Evolutionary conservation across 2,329 filamentous ascomycete species (phyloP), one percentile per base, ranked within the genome.

Genomic region (Fusarium sp.): DNA sequence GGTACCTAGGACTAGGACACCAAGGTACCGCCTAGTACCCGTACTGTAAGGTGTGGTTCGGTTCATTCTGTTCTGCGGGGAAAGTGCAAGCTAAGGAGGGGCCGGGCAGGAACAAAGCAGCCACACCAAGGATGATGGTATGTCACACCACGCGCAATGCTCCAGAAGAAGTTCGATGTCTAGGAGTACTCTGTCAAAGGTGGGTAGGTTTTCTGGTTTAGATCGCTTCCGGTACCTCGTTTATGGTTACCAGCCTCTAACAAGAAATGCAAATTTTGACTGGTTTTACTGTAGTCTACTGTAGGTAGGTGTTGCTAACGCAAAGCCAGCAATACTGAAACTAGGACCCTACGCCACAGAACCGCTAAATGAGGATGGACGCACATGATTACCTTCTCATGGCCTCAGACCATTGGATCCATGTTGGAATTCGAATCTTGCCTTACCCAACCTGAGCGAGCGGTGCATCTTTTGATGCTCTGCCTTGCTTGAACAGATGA

Each of bases 41-140:
- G n/a, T n/a, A n/a, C 23, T 23, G 33, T 42, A 49, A 37, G 40
- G 37, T 37, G 57, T 60, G 54, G 53, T 30, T 30, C 30, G 10
- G 10, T 37, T 61, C 31, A 37, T 54, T 42, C 30, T 61, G 57
- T 52, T 63, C 54, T 71, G 72, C 72, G 71, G 72, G 72, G 72
- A 67, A 23, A 69, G 31, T 20, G 50, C 49, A 63, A 38, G 23
- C 49, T 18, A 46, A 52, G 31, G 61, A 62, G 50, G 65, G 62
- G 60, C 37, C 37, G 52, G 41, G 60, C 37, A 47, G 52, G 41
- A 45, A 45, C 38, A 54, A 57, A 65, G 34, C 54, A 62, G 44
- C 57, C 62, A 67, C 65, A 63, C 50, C 31, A 56, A 55, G 57
- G 40, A 54, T 59, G 56, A 57, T 13, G 34, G 47, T 50, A 64